These are phyloP conservation scores for Erodium texanum DNA, from an alignment of 441 rosid species.

Conservation along the genomic window DNA sequence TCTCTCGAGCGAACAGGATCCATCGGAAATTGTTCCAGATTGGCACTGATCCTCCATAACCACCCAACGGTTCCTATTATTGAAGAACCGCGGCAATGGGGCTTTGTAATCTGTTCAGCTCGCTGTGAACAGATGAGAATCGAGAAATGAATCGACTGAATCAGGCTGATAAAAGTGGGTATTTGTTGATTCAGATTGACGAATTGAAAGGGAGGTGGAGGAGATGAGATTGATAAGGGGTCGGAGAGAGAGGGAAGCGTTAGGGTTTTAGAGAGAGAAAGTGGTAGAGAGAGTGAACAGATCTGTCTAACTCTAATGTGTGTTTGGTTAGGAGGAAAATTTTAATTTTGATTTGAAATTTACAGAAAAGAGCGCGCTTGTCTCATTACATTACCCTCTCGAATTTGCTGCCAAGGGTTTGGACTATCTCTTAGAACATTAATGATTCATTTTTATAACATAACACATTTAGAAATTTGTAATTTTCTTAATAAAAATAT, in stretches of 20 bases:
- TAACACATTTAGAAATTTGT: too few species aligned
- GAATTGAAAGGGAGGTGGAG: neutral
- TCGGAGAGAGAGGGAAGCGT: neutral
- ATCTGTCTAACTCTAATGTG: neutral
- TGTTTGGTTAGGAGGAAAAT: neutral
- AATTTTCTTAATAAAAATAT: too few species aligned
- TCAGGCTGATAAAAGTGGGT: neutral
- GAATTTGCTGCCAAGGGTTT: too few species aligned
- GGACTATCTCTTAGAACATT: too few species aligned
- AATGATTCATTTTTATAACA: too few species aligned
- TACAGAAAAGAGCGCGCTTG: constrained; percentile 3
- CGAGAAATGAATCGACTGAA: neutral
- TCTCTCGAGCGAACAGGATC: neutral
- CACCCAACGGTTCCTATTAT: neutral
- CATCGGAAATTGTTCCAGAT: neutral
- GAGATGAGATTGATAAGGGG: neutral
- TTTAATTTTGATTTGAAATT: neutral
- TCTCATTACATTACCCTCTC: neutral
- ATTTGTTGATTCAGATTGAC: too few species aligned
- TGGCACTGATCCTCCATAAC: neutral
- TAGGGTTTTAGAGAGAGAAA: neutral
- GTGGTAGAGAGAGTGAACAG: neutral
- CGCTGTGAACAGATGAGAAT: neutral
- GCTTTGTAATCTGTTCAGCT: neutral
- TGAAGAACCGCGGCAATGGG: neutral